These are phyloP conservation scores for Casuarina equisetifolia DNA, from an alignment of 306 rosid genomes.

Conservation along the genomic window DNA sequence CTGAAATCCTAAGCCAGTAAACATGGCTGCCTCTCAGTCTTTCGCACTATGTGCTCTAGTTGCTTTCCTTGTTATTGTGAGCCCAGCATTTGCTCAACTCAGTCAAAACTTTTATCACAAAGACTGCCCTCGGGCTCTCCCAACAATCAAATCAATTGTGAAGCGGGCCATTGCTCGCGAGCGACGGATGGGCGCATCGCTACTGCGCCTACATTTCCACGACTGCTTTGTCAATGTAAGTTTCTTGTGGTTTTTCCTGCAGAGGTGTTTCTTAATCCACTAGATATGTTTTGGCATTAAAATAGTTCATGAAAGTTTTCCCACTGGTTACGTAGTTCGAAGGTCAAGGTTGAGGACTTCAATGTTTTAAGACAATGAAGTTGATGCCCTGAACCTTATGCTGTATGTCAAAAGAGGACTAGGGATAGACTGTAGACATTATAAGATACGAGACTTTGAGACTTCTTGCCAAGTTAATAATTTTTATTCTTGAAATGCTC, in stretches of 20 bases:
- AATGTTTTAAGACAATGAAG: too few species aligned
- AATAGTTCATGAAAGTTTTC: neutral
- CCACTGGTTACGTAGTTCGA: too few species aligned
- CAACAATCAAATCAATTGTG: conserved; percentile 26
- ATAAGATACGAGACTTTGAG: too few species aligned
- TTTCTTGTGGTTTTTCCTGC: neutral
- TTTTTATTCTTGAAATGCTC: neutral
- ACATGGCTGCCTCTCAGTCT: conserved; percentile 26
- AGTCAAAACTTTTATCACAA: conserved; percentile 13
- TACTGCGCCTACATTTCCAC: conserved; percentile 23
- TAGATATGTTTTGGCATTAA: neutral
- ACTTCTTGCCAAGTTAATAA: neutral
- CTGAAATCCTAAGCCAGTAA: neutral
- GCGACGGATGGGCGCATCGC: conserved; percentile 43
- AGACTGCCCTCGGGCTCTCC: conserved; percentile 43
- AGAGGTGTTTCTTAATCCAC: neutral
- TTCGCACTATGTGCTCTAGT: neutral
- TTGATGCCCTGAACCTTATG: too few species aligned
- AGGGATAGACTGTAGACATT: too few species aligned
- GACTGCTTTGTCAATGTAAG: too few species aligned
- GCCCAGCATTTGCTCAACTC: conserved; percentile 12
- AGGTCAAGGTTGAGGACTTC: too few species aligned
- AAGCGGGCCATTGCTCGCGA: conserved; percentile 25
- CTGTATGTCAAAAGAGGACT: too few species aligned
- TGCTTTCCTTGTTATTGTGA: neutral